These are phyloP conservation scores for Anastatica hierochuntica DNA, from an alignment of 345 rosid species.

Conservation along the genomic window DNA sequence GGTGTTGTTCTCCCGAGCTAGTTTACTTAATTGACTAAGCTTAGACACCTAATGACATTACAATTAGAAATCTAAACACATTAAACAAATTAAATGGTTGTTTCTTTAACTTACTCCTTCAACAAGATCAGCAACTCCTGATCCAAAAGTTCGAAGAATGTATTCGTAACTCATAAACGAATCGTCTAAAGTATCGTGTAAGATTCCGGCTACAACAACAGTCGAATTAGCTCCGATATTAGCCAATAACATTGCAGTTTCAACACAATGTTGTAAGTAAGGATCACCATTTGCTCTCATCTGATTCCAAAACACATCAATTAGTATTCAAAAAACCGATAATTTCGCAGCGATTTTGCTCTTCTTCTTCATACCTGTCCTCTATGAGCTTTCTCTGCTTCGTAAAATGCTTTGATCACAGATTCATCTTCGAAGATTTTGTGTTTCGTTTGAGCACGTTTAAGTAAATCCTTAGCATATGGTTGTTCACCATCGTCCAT, in stretches of 20 bases:
- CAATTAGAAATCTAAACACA: constrained; percentile 9
- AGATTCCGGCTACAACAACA: constrained; percentile 84
- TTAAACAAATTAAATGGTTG: too few species aligned
- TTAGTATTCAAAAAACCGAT: not conserved
- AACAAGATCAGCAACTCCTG: constrained; percentile 85
- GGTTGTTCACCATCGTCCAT: constrained; percentile 63
- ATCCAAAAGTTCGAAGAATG: constrained; percentile 57
- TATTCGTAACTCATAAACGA: constrained; percentile 63
- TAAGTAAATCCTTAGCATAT: constrained; percentile 55
- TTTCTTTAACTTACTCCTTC: constrained; percentile 86
- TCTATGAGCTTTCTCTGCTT: constrained; percentile 90
- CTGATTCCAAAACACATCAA: constrained; percentile 35
- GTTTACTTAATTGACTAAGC: constrained; percentile 88
- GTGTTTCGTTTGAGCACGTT: constrained; percentile 60
- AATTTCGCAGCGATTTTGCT: not conserved
- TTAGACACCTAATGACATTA: constrained; percentile 64
- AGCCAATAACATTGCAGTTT: constrained; percentile 80
- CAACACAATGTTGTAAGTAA: constrained; percentile 90
- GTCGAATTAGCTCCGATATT: constrained; percentile 71
- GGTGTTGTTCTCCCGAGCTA: constrained; percentile 89
- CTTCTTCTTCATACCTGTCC: constrained; percentile 60
- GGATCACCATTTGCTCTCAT: constrained; percentile 95
- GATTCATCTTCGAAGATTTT: constrained; percentile 55
- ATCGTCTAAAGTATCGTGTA: constrained; percentile 92
- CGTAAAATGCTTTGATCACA: constrained; percentile 71